Percentiles rank a stretch among this genome's conserved stretches.
phyloP scores from a whole-genome alignment of 2,329 filamentous ascomycete species.

The Gnomoniopsis sp. region DNA sequence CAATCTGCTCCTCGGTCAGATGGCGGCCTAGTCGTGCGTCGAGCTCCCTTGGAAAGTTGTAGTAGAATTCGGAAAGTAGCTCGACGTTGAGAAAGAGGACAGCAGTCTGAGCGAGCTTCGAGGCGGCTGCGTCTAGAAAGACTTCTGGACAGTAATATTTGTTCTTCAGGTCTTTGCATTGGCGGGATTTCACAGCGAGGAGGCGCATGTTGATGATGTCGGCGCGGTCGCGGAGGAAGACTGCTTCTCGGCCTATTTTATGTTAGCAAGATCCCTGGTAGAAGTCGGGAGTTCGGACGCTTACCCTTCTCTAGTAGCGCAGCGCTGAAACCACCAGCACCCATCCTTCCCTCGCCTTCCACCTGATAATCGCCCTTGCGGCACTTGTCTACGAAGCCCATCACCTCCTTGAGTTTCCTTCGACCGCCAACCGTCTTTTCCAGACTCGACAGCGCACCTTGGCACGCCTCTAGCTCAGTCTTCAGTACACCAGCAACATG shows the following conservation, averaged over 20 bases:
- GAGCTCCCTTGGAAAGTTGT: conserved; percentile 91
- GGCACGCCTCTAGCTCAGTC: conserved; percentile 80
- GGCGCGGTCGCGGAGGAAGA: conserved; percentile 89
- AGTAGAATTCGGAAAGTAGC: conserved; percentile 94
- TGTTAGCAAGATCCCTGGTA: conserved; percentile 24
- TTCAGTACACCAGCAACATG: conserved; percentile 80
- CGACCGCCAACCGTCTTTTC: conserved; percentile 77
- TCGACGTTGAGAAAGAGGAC: conserved; percentile 98
- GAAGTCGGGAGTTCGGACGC: conserved; percentile 19
- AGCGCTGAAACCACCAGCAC: conserved; percentile 90
- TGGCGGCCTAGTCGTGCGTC: conserved; percentile 82
- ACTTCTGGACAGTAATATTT: conserved; percentile 97
- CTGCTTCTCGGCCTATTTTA: conserved; percentile 74
- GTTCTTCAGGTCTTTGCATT: conserved; percentile 78
- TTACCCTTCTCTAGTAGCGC: conserved; percentile 79
- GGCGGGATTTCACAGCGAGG: conserved; percentile 81
- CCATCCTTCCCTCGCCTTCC: conserved; percentile 77
- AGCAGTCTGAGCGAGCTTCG: conserved; percentile 90
- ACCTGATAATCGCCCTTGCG: conserved; percentile 80
- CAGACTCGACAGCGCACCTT: conserved; percentile 70
- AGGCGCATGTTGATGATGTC: conserved; percentile 90
- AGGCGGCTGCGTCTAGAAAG: conserved; percentile 95
- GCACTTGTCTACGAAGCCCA: conserved; percentile 86
- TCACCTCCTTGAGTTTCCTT: conserved; percentile 84
- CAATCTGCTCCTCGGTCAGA: conserved; percentile 74